Evolutionary conservation across 164 flowering plant species (phyloP).

Genomic region (Tetrastigma voinierianum): DNA sequence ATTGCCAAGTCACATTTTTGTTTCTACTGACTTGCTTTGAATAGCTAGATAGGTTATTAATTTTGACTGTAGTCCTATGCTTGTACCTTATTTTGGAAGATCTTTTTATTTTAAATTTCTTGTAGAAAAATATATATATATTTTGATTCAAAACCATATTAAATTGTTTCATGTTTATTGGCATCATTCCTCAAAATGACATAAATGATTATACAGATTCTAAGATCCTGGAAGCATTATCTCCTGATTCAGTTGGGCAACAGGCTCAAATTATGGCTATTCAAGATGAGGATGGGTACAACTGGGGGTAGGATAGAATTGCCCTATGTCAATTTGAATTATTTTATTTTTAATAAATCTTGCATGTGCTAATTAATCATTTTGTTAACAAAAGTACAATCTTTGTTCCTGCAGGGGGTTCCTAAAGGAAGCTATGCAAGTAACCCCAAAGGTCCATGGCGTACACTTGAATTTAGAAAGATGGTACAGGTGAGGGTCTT

Average conservation of each 20-base stretch:
- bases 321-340: slow-evolving; percentile 4
- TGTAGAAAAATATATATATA: too few species aligned
- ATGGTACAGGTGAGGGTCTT: slow-evolving; percentile 77
- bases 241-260: slow-evolving; percentile 89
- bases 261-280: slow-evolving; percentile 73
- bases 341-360: neutral
- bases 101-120: too few species aligned
- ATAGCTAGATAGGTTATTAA: too few species aligned
- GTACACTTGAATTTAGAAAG: slow-evolving; percentile 78
- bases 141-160: neutral
- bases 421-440: slow-evolving; percentile 98
- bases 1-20: too few species aligned
- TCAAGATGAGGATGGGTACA: slow-evolving; percentile 83
- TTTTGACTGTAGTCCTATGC: too few species aligned
- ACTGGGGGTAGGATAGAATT: slow-evolving; percentile 75
- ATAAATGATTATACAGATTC: slow-evolving; percentile 42
- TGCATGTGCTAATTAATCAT: neutral
- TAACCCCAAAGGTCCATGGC: slow-evolving; percentile 71
- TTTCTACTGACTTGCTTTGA: too few species aligned
- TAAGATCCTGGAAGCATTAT: slow-evolving; percentile 50
- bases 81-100: too few species aligned
- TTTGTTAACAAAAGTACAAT: slow-evolving; percentile 56
- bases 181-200: slow-evolving; percentile 9
- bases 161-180: neutral
- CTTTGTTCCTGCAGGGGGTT: slow-evolving; percentile 95